These are phyloP conservation scores for Venturia nashicola DNA, from an alignment of 2,329 filamentous ascomycete genomes.

Conservation along the genomic window DNA sequence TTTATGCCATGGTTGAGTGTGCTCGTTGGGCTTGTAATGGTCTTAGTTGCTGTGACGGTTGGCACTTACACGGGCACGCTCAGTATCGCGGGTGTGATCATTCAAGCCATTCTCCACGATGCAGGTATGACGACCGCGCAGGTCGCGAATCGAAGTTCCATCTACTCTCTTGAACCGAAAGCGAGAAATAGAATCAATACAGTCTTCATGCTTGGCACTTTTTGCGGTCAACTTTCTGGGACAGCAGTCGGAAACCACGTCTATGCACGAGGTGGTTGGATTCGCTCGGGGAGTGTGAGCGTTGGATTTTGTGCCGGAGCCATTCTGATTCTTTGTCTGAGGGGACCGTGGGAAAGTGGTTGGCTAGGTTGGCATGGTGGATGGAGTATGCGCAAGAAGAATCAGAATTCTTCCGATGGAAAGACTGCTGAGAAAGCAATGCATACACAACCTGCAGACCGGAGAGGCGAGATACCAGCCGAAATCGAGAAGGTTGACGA, in stretches of 20 bases:
- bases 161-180: conserved; percentile 59
- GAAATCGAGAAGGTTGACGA: conserved; percentile 9
- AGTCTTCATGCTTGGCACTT: conserved; percentile 66
- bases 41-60: conserved; percentile 49
- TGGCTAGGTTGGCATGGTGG: conserved; percentile 52
- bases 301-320: conserved; percentile 41
- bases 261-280: conserved; percentile 45
- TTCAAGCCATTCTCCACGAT: conserved; percentile 61
- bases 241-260: conserved; percentile 40
- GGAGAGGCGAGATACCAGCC: not conserved
- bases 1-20: conserved; percentile 58
- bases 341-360: conserved; percentile 43
- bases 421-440: conserved; percentile 17
- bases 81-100: conserved; percentile 56
- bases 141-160: conserved; percentile 58
- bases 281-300: conserved; percentile 42
- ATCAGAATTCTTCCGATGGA: conserved; percentile 27
- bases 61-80: conserved; percentile 57
- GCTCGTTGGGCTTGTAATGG: conserved; percentile 46
- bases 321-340: conserved; percentile 32
- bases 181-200: conserved; percentile 68
- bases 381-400: conserved; percentile 36
- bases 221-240: conserved; percentile 64
- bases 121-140: conserved; percentile 62
- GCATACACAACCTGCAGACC: not conserved